A percentile compares a stretch with the other conserved stretches of the same genome.
phyloP scores from a whole-genome alignment of 73 alveolate species.

The Effrenium voratum region DNA sequence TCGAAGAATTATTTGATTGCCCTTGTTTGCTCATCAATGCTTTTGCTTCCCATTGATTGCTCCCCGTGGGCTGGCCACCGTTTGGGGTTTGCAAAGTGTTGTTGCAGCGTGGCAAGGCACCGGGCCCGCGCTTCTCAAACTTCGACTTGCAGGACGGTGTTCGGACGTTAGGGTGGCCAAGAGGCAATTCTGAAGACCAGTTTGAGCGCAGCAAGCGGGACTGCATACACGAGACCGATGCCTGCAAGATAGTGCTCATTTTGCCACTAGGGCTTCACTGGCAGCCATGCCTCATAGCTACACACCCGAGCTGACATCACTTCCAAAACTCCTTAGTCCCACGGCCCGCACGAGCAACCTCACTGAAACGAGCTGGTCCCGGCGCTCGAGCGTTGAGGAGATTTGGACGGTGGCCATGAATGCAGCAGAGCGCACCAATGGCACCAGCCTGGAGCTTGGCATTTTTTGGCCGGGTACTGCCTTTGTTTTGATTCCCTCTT shows the following conservation, averaged over 20 bases:
- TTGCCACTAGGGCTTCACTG: no score
- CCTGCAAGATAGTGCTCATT: no score
- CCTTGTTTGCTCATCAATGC: no score
- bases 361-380: not conserved
- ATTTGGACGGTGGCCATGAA: conserved; percentile 36
- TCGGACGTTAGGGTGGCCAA: not conserved
- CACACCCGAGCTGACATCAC: no score
- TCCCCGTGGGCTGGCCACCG: no score
- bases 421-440: not conserved
- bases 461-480: not conserved
- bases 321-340: no score
- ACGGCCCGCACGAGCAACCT: not conserved
- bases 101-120: not conserved
- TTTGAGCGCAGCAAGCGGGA: no score
- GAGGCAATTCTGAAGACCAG: not conserved
- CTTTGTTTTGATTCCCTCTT: not conserved
- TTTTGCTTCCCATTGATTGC: not conserved
- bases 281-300: no score
- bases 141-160: not conserved
- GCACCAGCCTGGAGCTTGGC: not conserved
- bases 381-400: conserved; percentile 25
- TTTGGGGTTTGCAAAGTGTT: no score
- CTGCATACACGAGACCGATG: no score
- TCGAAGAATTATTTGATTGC: not conserved
- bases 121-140: conserved; percentile 31